A percentile compares a stretch with the other conserved stretches of the same genome.
phyloP scores from a whole-genome alignment of 495 filamentous ascomycete genomes.

The Chaetomium tenue region DNA sequence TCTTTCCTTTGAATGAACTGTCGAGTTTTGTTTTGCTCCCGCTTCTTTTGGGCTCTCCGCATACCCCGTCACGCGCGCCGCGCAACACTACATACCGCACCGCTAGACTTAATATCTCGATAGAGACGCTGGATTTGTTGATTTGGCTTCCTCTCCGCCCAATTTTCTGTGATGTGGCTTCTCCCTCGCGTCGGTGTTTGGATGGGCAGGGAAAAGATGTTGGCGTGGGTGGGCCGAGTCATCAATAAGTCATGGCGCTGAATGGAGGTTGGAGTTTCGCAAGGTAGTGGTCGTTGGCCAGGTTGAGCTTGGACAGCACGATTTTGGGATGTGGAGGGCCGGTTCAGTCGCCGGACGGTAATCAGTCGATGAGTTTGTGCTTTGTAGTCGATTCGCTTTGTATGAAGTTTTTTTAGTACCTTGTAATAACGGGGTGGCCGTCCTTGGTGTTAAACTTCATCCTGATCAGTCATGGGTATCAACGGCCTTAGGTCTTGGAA shows the following conservation, averaged over 20 bases:
- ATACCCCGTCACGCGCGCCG: constrained; percentile 12
- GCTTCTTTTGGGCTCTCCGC: constrained; percentile 17
- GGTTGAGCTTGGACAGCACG: neutral
- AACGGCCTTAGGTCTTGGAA: too few species aligned
- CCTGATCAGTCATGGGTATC: neutral
- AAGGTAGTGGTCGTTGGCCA: neutral
- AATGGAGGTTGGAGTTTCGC: neutral
- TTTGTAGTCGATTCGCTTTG: constrained; percentile 2
- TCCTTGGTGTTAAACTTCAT: neutral
- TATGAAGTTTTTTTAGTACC: constrained; percentile 16
- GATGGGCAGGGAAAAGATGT: neutral
- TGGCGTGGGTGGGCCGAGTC: neutral
- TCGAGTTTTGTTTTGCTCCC: constrained; percentile 25
- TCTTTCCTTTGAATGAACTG: constrained; percentile 22
- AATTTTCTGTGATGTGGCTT: neutral
- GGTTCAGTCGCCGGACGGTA: constrained; percentile 17
- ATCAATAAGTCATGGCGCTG: neutral
- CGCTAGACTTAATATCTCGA: constrained; percentile 40
- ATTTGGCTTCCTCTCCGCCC: neutral
- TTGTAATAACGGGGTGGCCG: constrained; percentile 19
- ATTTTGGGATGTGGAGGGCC: neutral
- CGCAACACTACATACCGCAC: constrained; percentile 29
- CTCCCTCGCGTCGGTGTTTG: neutral
- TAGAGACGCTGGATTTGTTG: constrained; percentile 26
- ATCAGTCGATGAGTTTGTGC: neutral